Percentiles rank a stretch among this genome's conserved stretches.
Conservation (phyloP, 129 eudicot genomes). For the Flaveria linearis region DNA sequence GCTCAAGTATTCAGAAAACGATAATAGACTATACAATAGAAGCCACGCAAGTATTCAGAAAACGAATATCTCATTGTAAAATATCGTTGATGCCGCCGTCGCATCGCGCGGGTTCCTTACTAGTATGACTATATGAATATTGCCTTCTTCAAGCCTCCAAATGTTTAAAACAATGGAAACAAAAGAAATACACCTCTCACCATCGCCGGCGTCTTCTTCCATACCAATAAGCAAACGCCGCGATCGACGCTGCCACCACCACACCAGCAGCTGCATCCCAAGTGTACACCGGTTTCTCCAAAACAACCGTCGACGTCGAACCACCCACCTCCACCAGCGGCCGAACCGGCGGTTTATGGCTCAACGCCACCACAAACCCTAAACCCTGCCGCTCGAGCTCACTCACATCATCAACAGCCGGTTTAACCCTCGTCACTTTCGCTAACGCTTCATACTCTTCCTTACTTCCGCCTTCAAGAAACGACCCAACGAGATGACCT, state of each 20-base stretch:
- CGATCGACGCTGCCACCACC: conserved; percentile 77
- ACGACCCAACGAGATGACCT: conserved; percentile 73
- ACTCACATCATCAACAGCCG: conserved; percentile 55
- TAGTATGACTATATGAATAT: no score
- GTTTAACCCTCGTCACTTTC: conserved; percentile 67
- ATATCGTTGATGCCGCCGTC: no score
- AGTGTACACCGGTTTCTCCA: conserved; percentile 61
- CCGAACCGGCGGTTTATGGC: conserved; percentile 28
- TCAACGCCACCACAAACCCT: conserved; percentile 53
- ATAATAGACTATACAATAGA: no score
- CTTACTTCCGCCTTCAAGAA: conserved; percentile 92
- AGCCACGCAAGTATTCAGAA: no score
- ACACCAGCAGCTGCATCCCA: conserved; percentile 97
- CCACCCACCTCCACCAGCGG: conserved; percentile 25
- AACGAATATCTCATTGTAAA: no score
- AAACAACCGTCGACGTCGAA: conserved; percentile 28
- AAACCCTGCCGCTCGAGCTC: conserved; percentile 75
- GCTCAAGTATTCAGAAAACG: no score
- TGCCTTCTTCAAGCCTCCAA: no score
- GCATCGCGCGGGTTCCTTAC: no score
- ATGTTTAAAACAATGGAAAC: background rate
- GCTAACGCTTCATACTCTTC: conserved; percentile 85
- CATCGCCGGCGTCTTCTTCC: conserved; percentile 70
- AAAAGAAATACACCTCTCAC: conserved; percentile 28
- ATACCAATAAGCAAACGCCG: conserved; percentile 96